These are phyloP conservation scores for Gryganskiella cystojenkinii DNA, from an alignment of 192 early-diverging fungal species.

Conservation along the genomic window DNA sequence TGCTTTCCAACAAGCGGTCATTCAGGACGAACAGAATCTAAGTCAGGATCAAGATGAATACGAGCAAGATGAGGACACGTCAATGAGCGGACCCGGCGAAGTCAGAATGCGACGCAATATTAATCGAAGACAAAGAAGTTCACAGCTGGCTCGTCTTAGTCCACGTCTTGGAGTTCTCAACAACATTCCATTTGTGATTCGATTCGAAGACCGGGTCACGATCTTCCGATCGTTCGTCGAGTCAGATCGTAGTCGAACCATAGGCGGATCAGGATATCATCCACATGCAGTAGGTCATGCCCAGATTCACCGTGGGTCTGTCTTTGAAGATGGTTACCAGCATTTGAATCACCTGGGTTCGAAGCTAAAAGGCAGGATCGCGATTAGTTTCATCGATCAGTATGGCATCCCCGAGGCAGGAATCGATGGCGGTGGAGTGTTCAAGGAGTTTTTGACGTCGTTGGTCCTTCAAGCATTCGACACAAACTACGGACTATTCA, in stretches of 20 bases:
- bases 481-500: slow-evolving; percentile 74
- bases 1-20: slow-evolving; percentile 62
- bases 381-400: slow-evolving; percentile 88
- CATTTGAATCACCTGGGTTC: slow-evolving; percentile 75
- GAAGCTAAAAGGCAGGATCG: slow-evolving; percentile 78
- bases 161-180: slow-evolving; percentile 74
- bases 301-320: slow-evolving; percentile 73
- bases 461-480: slow-evolving; percentile 81
- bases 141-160: slow-evolving; percentile 51
- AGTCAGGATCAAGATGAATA: slow-evolving; percentile 36
- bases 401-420: slow-evolving; percentile 90
- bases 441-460: slow-evolving; percentile 95
- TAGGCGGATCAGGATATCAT: slow-evolving; percentile 12
- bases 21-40: slow-evolving; percentile 64
- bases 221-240: slow-evolving; percentile 85
- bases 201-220: slow-evolving; percentile 88
- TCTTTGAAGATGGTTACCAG: slow-evolving; percentile 92
- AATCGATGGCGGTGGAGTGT: slow-evolving; percentile 97
- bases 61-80: slow-evolving; percentile 21
- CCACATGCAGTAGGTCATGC: slow-evolving; percentile 52
- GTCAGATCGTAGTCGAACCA: slow-evolving; percentile 66
- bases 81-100: slow-evolving; percentile 8
- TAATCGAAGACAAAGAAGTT: slow-evolving; percentile 22
- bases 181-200: slow-evolving; percentile 92
- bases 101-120: slow-evolving; percentile 13